These are phyloP conservation scores for Aphanomyces cochlioides DNA, from an alignment of 352 stramenopile species.

Conservation along the genomic window DNA sequence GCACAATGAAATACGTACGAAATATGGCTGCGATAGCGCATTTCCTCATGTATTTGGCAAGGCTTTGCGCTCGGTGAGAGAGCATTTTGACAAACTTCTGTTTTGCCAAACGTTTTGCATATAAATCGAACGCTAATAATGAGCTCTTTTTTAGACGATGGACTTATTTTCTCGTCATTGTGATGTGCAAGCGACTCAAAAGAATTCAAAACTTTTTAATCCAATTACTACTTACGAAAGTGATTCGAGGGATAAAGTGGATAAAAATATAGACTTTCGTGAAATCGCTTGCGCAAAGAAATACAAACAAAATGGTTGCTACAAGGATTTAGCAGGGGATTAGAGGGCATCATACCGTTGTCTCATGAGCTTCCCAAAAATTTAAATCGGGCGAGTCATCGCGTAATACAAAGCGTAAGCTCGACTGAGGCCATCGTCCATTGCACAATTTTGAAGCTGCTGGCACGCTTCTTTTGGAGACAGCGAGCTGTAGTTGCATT, in stretches of 20 bases:
- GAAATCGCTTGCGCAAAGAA: too few species aligned
- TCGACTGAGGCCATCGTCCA: slow-evolving; percentile 69
- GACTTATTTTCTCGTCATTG: background rate
- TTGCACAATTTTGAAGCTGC: slow-evolving; percentile 44
- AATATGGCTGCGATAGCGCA: slow-evolving; percentile 36
- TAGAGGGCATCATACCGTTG: background rate
- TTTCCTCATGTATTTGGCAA: slow-evolving; percentile 61
- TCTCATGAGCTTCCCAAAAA: background rate
- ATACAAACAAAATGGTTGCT: background rate
- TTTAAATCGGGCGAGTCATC: slow-evolving; percentile 36
- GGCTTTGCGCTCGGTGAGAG: slow-evolving; percentile 16
- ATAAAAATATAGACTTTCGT: too few species aligned
- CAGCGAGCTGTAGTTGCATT: slow-evolving; percentile 54
- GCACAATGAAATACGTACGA: slow-evolving; percentile 40
- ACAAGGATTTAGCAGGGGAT: background rate
- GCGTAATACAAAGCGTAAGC: slow-evolving; percentile 63
- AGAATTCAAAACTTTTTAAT: background rate
- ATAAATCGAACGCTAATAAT: background rate
- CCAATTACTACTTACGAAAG: background rate
- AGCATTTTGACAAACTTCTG: background rate
- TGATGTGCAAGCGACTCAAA: background rate
- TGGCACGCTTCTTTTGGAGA: slow-evolving; percentile 39
- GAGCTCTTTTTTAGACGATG: background rate
- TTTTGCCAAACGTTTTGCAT: background rate
- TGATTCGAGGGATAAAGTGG: too few species aligned